Percentiles rank a stretch among this genome's conserved stretches.
Conservation (phyloP, 768 basidiomycete genomes). For the Tulasnella calospora region DNA sequence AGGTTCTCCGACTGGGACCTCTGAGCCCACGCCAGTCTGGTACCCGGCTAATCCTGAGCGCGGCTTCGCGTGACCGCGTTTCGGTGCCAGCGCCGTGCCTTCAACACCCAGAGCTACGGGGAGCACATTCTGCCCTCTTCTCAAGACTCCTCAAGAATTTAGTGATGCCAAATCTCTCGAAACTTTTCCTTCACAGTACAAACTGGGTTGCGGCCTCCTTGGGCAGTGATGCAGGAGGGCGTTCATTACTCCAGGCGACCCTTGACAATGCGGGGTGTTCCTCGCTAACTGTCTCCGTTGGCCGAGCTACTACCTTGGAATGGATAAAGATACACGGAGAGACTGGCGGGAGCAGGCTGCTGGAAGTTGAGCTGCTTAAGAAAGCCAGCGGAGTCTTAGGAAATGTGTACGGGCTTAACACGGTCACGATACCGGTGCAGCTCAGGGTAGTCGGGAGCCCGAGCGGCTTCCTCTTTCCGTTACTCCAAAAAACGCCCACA, state of each 20-base stretch:
- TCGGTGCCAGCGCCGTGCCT: background rate
- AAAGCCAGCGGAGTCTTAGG: no score
- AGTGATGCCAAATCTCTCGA: background rate
- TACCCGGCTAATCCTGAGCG: background rate
- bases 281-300: no score
- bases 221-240: background rate
- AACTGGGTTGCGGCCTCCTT: background rate
- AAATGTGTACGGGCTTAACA: no score
- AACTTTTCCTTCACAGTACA: background rate
- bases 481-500: no score
- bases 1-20: background rate
- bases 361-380: no score
- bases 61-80: background rate
- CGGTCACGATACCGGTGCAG: no score
- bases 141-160: background rate
- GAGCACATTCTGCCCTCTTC: background rate
- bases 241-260: background rate
- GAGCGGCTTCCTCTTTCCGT: no score
- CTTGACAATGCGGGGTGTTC: no score
- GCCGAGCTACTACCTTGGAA: no score
- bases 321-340: no score
- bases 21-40: background rate
- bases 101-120: background rate
- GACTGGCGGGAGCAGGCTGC: no score
- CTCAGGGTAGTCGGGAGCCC: no score